Base-by-base conservation (phyloP, 371 early-diverging fungal genomes). In the Umbelopsis sp. region DNA sequence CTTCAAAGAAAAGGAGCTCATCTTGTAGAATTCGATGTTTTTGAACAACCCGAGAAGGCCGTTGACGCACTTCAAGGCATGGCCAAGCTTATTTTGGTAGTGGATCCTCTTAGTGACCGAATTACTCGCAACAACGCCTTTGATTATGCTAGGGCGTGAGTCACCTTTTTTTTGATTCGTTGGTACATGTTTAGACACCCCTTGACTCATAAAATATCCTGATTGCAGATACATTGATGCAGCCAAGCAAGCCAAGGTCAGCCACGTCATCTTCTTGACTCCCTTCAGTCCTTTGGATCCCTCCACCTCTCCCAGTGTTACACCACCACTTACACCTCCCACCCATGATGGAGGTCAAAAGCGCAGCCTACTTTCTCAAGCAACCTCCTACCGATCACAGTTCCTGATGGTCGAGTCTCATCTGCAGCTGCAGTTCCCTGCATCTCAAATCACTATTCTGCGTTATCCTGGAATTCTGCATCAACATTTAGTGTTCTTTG, bases 381-480 rank as follows among this genome's bases (percentile, higher is more conserved):
- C 50, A 57, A 62, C 70, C 14, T 76, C 79, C 9, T 83, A 76
- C 66, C 77, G 80, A 14, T 70, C 77, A 25, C 83, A 83, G 69
- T 83, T 80, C 72, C 73, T 75, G 72, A 50, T 76, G 44, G 77
- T 80, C 57, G 83, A 83, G 51, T 71, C 74, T 24, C 76, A 80
- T 57, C 65, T 83, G 25, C 73, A 74, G n/a, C 65, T 76, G 38
- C 69, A 74, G 52, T 80, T 79, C 44, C 75, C 78, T 62, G 64
- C 70, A 44, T 72, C 69, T 8, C 74, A 68, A 22, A 76, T 76
- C 57, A 83, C 83, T 53, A 72, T 80, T 48, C 70, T 83, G 63
- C 74, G 81, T n/a, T 79, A 83, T 72, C 83, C 83, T 35, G 83
- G 83, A 51, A 74, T 83, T 10, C 73, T 83, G 22, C 77, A 80